phyloP scores from a whole-genome alignment of 768 basidiomycete species.

The Punctularia strigosozonata region DNA sequence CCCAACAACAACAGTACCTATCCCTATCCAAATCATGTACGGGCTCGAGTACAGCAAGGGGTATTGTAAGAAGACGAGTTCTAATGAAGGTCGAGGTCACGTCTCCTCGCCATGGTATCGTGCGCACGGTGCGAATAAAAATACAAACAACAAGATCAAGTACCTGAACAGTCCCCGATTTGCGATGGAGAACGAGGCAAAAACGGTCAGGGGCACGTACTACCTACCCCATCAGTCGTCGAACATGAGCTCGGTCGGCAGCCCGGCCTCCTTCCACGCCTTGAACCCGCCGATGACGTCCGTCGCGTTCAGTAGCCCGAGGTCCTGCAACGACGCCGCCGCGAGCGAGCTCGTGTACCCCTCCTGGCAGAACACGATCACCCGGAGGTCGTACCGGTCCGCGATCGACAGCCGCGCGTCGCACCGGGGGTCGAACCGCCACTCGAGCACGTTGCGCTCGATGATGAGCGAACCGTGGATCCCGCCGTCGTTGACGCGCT shows the following conservation, averaged over 20 bases:
- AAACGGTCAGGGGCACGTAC: too few species aligned
- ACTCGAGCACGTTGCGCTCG: conserved; percentile 70
- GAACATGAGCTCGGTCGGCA: conserved; percentile 39
- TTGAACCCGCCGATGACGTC: conserved; percentile 67
- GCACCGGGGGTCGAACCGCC: conserved; percentile 66
- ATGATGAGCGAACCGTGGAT: conserved; percentile 62
- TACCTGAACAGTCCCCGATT: too few species aligned
- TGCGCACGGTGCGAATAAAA: too few species aligned
- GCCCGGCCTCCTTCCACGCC: conserved; percentile 57
- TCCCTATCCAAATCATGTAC: too few species aligned
- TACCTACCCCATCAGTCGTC: too few species aligned
- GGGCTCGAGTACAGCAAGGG: too few species aligned
- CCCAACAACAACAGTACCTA: too few species aligned
- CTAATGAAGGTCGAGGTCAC: too few species aligned
- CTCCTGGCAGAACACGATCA: conserved; percentile 68
- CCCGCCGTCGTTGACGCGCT: conserved; percentile 44
- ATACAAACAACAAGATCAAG: too few species aligned
- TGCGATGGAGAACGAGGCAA: too few species aligned
- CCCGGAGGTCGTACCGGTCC: conserved; percentile 61
- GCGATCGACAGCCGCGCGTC: conserved; percentile 49
- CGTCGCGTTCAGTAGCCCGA: conserved; percentile 65
- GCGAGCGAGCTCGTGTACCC: conserved; percentile 66
- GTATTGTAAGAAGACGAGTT: too few species aligned
- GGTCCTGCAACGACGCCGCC: conserved; percentile 51
- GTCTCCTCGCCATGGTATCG: too few species aligned